Conservation (phyloP, 345 rosid genomes). For the Aquilaria yunnanensis region DNA sequence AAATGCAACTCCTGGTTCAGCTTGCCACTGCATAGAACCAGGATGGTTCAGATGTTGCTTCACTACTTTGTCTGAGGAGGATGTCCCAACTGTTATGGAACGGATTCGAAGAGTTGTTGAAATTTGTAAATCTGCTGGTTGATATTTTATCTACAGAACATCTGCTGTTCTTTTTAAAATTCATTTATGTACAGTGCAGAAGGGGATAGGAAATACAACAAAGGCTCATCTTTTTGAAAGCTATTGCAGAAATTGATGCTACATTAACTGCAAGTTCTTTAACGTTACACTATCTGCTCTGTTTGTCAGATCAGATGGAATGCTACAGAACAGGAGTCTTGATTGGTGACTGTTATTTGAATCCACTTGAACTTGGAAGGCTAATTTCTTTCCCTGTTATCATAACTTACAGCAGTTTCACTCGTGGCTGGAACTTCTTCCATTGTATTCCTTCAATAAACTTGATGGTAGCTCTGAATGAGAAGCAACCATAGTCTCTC, state of each 20-base stretch:
- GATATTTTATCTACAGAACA: slow-evolving; percentile 14
- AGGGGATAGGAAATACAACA: slow-evolving; percentile 3
- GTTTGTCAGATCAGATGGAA: slow-evolving; percentile 6
- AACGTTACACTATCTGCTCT: slow-evolving; percentile 8
- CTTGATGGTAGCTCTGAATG: slow-evolving; percentile 44
- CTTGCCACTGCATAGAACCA: slow-evolving; percentile 88
- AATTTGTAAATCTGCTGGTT: slow-evolving; percentile 31
- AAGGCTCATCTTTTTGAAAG: slow-evolving; percentile 6
- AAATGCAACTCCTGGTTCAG: slow-evolving; percentile 83
- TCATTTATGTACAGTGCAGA: slow-evolving; percentile 5
- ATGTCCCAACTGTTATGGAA: slow-evolving; percentile 54
- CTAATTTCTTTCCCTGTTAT: not conserved
- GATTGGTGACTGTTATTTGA: not conserved
- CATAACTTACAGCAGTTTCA: slow-evolving; percentile 32
- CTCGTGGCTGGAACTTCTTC: slow-evolving; percentile 41
- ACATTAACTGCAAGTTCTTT: slow-evolving; percentile 10
- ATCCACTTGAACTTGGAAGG: slow-evolving; percentile 9
- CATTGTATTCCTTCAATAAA: slow-evolving; percentile 46
- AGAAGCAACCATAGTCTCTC: slow-evolving; percentile 43
- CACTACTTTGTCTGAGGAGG: slow-evolving; percentile 52
- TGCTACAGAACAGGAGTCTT: slow-evolving; percentile 1
- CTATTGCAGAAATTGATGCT: slow-evolving; percentile 15
- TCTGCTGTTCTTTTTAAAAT: too few species aligned
- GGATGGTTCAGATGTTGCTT: slow-evolving; percentile 98
- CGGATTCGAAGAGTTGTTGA: slow-evolving; percentile 50